These are phyloP conservation scores for Lodderomyces parapsilosis DNA, from an alignment of 1,139 yeast genomes.

Conservation along the genomic window DNA sequence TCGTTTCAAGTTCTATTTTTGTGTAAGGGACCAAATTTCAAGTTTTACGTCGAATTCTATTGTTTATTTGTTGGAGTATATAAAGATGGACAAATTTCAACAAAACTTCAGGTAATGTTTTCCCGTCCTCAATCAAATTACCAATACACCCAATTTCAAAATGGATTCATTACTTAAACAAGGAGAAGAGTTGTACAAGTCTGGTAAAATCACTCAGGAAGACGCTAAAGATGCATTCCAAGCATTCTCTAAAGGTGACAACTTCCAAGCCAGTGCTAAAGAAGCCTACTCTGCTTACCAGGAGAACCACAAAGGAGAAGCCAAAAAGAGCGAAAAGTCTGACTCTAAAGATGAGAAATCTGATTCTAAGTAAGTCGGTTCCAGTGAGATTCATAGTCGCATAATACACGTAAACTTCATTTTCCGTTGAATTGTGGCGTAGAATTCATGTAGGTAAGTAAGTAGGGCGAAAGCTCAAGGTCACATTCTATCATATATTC, in stretches of 20 bases:
- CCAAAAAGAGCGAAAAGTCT: constrained; percentile 3
- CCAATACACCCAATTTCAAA: too few relatives aligned
- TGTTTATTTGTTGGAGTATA: too few relatives aligned
- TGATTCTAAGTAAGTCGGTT: constrained; percentile 1
- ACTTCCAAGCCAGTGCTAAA: constrained; percentile 31
- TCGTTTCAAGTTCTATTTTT: too few relatives aligned
- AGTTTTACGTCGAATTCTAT: too few relatives aligned
- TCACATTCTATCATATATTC: too few relatives aligned
- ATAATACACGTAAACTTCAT: background rate
- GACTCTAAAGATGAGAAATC: constrained; percentile 1
- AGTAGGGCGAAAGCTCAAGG: too few relatives aligned
- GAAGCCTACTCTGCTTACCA: constrained; percentile 29
- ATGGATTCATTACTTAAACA: constrained; percentile 16
- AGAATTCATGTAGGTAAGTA: too few relatives aligned
- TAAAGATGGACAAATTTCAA: too few relatives aligned
- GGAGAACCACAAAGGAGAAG: constrained; percentile 18
- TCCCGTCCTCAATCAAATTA: background rate
- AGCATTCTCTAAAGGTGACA: constrained; percentile 30
- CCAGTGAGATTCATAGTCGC: background rate
- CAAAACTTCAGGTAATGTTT: background rate
- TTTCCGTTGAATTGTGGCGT: background rate
- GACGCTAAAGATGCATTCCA: constrained; percentile 37
- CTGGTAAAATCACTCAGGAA: constrained; percentile 19
- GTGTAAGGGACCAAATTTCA: too few relatives aligned
- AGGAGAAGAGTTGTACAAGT: constrained; percentile 15